Base-by-base conservation (phyloP, 2,329 filamentous ascomycete species). In the Beauveria medogensis region DNA sequence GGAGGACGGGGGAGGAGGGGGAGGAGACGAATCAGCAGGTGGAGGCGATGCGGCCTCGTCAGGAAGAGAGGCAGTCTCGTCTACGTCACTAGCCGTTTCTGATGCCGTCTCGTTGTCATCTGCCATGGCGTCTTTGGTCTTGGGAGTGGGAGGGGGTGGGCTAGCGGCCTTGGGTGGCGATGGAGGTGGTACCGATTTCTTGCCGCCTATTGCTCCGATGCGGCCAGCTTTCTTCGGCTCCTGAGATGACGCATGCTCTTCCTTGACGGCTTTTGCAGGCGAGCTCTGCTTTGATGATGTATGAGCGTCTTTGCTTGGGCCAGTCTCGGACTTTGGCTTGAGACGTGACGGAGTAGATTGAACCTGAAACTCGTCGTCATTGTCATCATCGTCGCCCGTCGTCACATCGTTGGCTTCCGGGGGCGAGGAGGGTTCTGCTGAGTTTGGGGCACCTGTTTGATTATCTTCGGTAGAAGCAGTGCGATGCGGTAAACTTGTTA, bases 291-390 rank as follows among this genome's bases (percentile, higher is more conserved):
- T 44, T 52, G 50, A 7, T 1, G 40, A 20, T 22, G 40, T 24
- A 24, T 3, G 10, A 16, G 44, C 37, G 24, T 24, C 61, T 40
- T 60, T 55, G 52, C 5, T 12, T 16, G 44, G 14, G 20, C 9
- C 12, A n/a, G 22, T 16, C 7, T 41, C 30, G 4, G 62, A 64
- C 28, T 68, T 73, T 24, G 71, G 66, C 52, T 63, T 65, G 46
- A 75, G 68, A 47, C 71, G 71, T 16, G 77, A 74, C 3, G 80
- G 80, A 1, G 79, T 80, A 22, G 73, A 70, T 62, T 82, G 81
- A 8, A 82, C 71, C 63, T 83, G 77, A 53, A 82, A 83, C 60
- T 81, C 80, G 50, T 77, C 77, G n/a, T 78, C 77, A 12, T 79
- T 75, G 4, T 72, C 72, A 22, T 72, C 68, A n/a, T 64, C 63